These are phyloP conservation scores for Saccharomyces hybrid DNA, from an alignment of 1,139 yeast genomes.

Conservation along the genomic window DNA sequence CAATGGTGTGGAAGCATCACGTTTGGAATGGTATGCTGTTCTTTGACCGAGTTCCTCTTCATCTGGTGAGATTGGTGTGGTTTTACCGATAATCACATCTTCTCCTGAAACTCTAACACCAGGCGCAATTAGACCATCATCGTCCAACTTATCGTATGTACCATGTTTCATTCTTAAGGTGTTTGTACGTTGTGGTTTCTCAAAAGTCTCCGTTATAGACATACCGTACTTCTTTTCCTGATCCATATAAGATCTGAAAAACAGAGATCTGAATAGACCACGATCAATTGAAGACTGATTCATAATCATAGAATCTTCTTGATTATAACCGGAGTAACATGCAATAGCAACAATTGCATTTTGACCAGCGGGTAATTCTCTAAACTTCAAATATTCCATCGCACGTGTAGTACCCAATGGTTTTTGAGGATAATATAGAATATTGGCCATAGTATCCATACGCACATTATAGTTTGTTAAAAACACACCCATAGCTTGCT, in stretches of 20 bases:
- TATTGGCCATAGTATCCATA: conserved; percentile 99
- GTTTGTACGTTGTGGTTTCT: conserved; percentile 89
- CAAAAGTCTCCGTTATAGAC: conserved; percentile 94
- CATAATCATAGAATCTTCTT: conserved; percentile 99
- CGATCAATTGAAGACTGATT: conserved; percentile 96
- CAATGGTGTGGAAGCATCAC: conserved; percentile 97
- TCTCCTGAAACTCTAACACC: conserved; percentile 99
- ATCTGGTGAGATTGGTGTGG: conserved; percentile 97
- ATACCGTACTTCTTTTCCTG: conserved; percentile 98
- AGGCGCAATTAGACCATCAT: conserved; percentile 95
- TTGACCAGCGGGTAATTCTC: conserved; percentile 99
- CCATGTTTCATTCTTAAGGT: conserved; percentile 95
- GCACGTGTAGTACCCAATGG: conserved; percentile 99
- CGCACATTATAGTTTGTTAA: conserved; percentile 91
- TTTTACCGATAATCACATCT: conserved; percentile 95
- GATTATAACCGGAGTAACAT: conserved; percentile 97
- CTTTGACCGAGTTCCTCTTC: conserved; percentile 97
- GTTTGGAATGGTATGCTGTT: conserved; percentile 93
- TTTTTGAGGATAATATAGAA: conserved; percentile 93
- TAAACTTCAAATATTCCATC: conserved; percentile 93
- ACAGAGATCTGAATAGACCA: conserved; percentile 90
- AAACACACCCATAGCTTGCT: conserved; percentile 99
- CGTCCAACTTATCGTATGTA: conserved; percentile 94
- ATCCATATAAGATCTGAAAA: conserved; percentile 96
- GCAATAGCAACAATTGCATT: conserved; percentile 97